Evolutionary conservation across 345 rosid genomes (phyloP), one percentile per base, ranked within the genome.

Genomic region (Citrus unshiu): DNA sequence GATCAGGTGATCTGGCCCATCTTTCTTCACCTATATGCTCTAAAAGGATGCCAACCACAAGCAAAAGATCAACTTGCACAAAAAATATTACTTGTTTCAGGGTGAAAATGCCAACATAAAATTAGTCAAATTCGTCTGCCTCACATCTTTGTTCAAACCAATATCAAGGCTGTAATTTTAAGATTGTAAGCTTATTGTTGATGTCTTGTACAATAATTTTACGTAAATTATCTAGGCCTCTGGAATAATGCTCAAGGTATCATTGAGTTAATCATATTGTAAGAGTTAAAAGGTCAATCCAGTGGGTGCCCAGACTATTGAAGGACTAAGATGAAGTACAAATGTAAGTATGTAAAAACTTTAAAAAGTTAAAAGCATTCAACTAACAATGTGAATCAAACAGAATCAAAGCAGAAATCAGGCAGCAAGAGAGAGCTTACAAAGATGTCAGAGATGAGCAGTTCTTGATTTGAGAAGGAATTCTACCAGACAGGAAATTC

Each of bases 401-500:
- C 12, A 70, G 75, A 64, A 77, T 6, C 25, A 65, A 70, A 74
- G 54, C 58, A 54, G 19, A n/a, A 54, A 75, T 68, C 39, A 69
- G 63, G 29, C 13, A 12, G 70, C 51, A 80, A 25, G 63, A 69
- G 57, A 62, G 83, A 77, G 84, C 97, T 89, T 88, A 96, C 98
- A 94, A 76, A 46, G 93, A 74, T 62, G 79, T 86, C 73, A 96
- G 78, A 71, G 91, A 72, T 10, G 94, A 86, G 76, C 97, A 93
- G 56, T 84, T 89, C 71, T 85, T 86, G 34, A 96, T 83, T 39
- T 85, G 85, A 8, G 74, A 21, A 7, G 98, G 98, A 76, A 95
- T 90, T 73, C 89, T 84, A 67, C 98, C 98, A 25, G 89, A 85
- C 5, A 95, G 79, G 24, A 75, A 87, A 79, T 95, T 95, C 78